These are phyloP conservation scores for Cordyceps cateniannulata DNA, from an alignment of 2,329 filamentous ascomycete species.

Conservation along the genomic window DNA sequence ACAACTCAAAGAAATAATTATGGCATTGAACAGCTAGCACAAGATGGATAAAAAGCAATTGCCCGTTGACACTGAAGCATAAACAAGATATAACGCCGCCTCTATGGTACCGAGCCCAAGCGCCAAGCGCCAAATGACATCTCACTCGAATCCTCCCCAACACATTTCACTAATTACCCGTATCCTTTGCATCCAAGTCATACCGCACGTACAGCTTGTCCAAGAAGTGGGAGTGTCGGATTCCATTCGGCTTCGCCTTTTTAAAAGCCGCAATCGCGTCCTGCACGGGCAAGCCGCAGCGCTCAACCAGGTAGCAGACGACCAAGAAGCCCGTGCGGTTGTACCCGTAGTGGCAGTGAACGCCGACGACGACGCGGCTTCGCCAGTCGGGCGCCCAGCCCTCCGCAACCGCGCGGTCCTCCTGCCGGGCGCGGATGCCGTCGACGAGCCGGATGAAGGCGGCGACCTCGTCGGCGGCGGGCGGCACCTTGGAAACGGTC, in stretches of 20 bases:
- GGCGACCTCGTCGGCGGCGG: conserved; percentile 48
- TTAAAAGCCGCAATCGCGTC: conserved; percentile 77
- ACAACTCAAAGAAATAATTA: not conserved
- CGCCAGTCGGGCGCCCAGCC: conserved; percentile 32
- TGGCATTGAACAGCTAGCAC: not conserved
- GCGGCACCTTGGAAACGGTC: conserved; percentile 86
- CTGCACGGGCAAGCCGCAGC: conserved; percentile 62
- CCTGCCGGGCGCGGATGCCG: conserved; percentile 49
- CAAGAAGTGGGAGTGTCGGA: conserved; percentile 83
- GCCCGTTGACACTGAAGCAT: not conserved
- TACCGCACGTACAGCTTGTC: conserved; percentile 80
- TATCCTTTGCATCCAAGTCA: conserved; percentile 22
- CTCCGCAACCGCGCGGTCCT: conserved; percentile 27
- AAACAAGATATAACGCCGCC: not conserved
- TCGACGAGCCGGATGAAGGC: conserved; percentile 53
- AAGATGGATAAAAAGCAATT: not conserved
- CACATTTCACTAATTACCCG: not conserved
- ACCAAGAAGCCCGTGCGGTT: conserved; percentile 92
- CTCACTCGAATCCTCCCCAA: not conserved
- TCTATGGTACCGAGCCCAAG: not conserved
- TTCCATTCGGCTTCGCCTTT: conserved; percentile 67
- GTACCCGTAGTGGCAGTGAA: conserved; percentile 95
- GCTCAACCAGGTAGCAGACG: conserved; percentile 83
- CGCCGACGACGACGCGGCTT: conserved; percentile 53
- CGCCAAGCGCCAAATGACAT: not conserved